phyloP scores from a whole-genome alignment of 2,329 filamentous ascomycete genomes.

The Fusarium neocosmosporiellum region DNA sequence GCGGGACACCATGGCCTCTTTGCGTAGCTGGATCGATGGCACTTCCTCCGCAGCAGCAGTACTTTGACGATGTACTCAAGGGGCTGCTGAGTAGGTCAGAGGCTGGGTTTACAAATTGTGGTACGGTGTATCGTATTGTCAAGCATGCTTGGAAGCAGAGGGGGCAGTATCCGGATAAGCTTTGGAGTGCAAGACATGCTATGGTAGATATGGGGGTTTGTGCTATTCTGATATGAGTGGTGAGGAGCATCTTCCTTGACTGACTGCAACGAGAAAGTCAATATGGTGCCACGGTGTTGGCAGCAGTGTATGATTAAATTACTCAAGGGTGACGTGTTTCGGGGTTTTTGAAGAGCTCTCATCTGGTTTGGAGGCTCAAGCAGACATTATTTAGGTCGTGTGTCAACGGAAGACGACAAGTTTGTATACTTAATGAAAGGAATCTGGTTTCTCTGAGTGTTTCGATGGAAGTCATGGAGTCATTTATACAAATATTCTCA shows the following conservation, averaged over 20 bases:
- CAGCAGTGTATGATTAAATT: neutral
- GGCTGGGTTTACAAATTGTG: constrained; percentile 31
- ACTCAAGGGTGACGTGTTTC: neutral
- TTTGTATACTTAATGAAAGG: neutral
- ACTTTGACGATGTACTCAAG: constrained; percentile 24
- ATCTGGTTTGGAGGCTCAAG: neutral
- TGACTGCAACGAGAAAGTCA: too few relatives aligned
- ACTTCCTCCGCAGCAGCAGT: constrained; percentile 13
- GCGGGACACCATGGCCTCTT: constrained; percentile 28
- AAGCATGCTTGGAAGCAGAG: constrained; percentile 25
- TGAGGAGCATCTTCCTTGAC: too few relatives aligned
- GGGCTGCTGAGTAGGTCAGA: constrained; percentile 9
- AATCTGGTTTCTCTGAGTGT: neutral
- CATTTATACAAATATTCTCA: neutral
- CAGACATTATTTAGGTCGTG: neutral
- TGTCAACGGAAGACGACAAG: neutral
- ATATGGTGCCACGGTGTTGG: neutral
- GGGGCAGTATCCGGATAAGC: neutral
- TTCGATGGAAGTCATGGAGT: fast-evolving
- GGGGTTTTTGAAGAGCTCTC: neutral
- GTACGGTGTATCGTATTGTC: constrained; percentile 26
- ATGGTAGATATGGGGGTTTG: constrained; percentile 35
- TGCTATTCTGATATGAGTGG: constrained; percentile 29
- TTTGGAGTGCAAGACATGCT: constrained; percentile 28
- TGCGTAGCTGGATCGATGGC: constrained; percentile 32